A percentile compares a stretch with the other conserved stretches of the same genome.
phyloP scores from a whole-genome alignment of 768 basidiomycete species.

The Naganishia randhawae region DNA sequence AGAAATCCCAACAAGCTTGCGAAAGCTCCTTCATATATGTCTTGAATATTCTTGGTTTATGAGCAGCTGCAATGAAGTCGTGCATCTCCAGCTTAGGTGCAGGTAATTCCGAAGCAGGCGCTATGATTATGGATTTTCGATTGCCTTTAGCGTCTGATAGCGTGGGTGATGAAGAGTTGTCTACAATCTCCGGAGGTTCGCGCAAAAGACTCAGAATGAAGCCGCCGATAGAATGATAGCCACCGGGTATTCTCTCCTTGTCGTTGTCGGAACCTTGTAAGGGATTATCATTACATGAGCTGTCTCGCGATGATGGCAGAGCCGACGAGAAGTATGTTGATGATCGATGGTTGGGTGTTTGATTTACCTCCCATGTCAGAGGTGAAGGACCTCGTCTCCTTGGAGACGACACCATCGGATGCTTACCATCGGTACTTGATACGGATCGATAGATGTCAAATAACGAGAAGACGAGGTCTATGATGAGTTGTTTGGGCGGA shows the following conservation, averaged over 20 bases:
- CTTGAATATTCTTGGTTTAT: conserved; percentile 64
- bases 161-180: too few species aligned
- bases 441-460: conserved; percentile 71
- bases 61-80: conserved; percentile 51
- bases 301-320: background rate
- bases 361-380: background rate
- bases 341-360: background rate
- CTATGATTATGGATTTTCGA: conserved; percentile 19
- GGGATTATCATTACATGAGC: background rate
- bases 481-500: conserved; percentile 79
- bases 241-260: background rate
- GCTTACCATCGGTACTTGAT: background rate
- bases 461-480: conserved; percentile 77
- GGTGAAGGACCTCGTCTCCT: background rate
- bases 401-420: background rate
- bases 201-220: conserved; percentile 14
- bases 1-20: conserved; percentile 77
- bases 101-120: conserved; percentile 28
- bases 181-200: background rate
- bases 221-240: background rate
- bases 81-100: conserved; percentile 37
- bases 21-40: conserved; percentile 76
- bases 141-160: background rate
- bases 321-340: background rate
- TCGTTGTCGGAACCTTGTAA: too few species aligned